Evolutionary conservation across 495 filamentous ascomycete species (phyloP).

Genomic region (Penicillium coffeae): DNA sequence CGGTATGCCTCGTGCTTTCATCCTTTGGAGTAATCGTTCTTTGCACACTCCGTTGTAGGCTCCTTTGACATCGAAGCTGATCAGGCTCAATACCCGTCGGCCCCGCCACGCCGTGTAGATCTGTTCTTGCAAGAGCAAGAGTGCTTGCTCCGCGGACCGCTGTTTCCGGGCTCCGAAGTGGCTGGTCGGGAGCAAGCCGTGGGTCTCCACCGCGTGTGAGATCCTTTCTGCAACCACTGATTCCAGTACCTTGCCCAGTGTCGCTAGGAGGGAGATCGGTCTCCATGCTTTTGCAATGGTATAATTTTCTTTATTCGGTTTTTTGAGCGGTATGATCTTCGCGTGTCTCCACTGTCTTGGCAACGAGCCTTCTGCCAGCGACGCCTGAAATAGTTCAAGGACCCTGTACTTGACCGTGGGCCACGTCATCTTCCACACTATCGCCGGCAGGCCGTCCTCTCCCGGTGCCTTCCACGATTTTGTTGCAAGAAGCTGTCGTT

Average conservation of each 20-base stretch:
- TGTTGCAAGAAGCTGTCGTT: conserved; percentile 10
- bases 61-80: conserved; percentile 41
- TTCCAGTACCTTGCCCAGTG: conserved; percentile 28
- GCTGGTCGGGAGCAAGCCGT: conserved; percentile 8
- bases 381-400: conserved; percentile 15
- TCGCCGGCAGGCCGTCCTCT: conserved; percentile 23
- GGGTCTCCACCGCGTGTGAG: conserved; percentile 18
- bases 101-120: conserved; percentile 21
- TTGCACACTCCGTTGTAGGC: conserved; percentile 39
- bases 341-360: conserved; percentile 13
- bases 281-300: conserved; percentile 20
- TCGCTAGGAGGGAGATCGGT: conserved; percentile 28
- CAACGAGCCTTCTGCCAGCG: conserved; percentile 9
- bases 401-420: conserved; percentile 26
- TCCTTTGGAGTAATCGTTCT: conserved; percentile 27
- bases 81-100: conserved; percentile 22
- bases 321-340: conserved; percentile 19
- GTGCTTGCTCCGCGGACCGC: conserved; percentile 17
- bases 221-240: conserved; percentile 28
- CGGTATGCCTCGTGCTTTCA: conserved; percentile 29
- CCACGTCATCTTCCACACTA: conserved; percentile 26
- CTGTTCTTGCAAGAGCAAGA: conserved; percentile 25
- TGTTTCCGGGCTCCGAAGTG: conserved; percentile 6
- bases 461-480: conserved; percentile 21
- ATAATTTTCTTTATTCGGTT: conserved; percentile 23